Percentiles rank a stretch among this genome's conserved stretches.
phyloP scores from a whole-genome alignment of 495 filamentous ascomycete species.

The Echria macrotheca region DNA sequence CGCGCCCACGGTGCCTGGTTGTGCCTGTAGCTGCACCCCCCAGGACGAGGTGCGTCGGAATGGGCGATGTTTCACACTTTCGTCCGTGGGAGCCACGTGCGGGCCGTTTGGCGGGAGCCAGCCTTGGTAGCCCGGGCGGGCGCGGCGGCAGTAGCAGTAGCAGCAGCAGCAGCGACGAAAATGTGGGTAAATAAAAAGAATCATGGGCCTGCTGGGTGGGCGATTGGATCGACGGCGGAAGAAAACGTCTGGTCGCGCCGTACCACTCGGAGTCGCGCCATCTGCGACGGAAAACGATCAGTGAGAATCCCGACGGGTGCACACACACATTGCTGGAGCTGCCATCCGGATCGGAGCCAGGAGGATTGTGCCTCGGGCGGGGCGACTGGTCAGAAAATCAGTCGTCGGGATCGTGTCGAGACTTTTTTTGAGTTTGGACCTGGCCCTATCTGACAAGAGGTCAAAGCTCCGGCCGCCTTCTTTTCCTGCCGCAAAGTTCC shows the following conservation, averaged over 20 bases:
- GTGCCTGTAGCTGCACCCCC: conserved; percentile 2
- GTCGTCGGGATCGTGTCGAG: not conserved
- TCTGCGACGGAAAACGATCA: not conserved
- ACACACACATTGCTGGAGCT: too few species aligned
- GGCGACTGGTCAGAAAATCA: conserved; percentile 8
- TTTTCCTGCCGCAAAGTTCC: conserved; percentile 1
- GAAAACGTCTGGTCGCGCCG: not conserved
- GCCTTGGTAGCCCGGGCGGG: too few species aligned
- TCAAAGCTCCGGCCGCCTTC: conserved; percentile 10
- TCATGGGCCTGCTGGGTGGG: too few species aligned
- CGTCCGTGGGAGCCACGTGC: conserved; percentile 19
- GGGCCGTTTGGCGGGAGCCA: conserved; percentile 3
- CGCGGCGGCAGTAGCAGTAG: not conserved
- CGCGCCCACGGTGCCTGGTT: too few species aligned
- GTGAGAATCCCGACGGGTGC: not conserved
- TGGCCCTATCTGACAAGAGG: conserved; percentile 2
- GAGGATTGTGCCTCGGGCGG: conserved; percentile 4
- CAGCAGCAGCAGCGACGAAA: not conserved
- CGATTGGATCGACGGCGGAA: too few species aligned
- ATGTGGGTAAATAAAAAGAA: not conserved
- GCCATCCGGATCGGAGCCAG: too few species aligned
- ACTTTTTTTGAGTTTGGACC: conserved; percentile 5
- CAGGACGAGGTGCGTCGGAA: conserved; percentile 1
- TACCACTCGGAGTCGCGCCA: not conserved
- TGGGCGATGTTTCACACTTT: conserved; percentile 14